phyloP scores from a whole-genome alignment of 148 eudicot species.

The Amaranthus cruentus region DNA sequence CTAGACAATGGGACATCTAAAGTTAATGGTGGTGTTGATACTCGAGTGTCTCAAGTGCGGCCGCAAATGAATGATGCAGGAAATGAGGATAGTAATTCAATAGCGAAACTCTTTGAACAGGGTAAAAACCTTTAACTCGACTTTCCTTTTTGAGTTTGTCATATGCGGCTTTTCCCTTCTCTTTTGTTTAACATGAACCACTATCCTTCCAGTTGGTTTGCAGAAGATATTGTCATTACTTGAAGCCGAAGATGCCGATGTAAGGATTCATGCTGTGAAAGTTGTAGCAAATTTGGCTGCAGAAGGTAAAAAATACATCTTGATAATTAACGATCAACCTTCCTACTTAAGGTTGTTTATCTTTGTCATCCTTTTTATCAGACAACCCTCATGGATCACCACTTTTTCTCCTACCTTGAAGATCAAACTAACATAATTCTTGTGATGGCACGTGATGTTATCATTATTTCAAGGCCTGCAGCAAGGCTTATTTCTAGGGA shows the following conservation, averaged over 20 bases:
- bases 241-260: slow-evolving; percentile 81
- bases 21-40: slow-evolving; percentile 38
- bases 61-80: slow-evolving; percentile 51
- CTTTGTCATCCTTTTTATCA: not conserved
- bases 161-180: not conserved
- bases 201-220: slow-evolving; percentile 60
- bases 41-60: slow-evolving; percentile 47
- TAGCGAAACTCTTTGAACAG: slow-evolving; percentile 94
- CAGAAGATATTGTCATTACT: slow-evolving; percentile 81
- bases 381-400: not conserved
- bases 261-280: slow-evolving; percentile 80
- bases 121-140: slow-evolving; percentile 34
- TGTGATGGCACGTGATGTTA: not conserved
- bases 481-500: not conserved
- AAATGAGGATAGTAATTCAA: slow-evolving; percentile 59
- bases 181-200: slow-evolving; percentile 20
- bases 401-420: not conserved
- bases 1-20: slow-evolving; percentile 48
- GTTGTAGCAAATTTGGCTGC: slow-evolving; percentile 90
- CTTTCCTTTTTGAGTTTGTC: slow-evolving; percentile 2
- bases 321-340: not conserved
- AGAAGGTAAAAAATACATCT: slow-evolving; percentile 48
- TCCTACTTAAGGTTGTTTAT: not conserved
- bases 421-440: not conserved
- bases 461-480: not conserved